These are phyloP conservation scores for Epichloe sylvatica DNA, from an alignment of 2,329 filamentous ascomycete genomes.

Conservation along the genomic window DNA sequence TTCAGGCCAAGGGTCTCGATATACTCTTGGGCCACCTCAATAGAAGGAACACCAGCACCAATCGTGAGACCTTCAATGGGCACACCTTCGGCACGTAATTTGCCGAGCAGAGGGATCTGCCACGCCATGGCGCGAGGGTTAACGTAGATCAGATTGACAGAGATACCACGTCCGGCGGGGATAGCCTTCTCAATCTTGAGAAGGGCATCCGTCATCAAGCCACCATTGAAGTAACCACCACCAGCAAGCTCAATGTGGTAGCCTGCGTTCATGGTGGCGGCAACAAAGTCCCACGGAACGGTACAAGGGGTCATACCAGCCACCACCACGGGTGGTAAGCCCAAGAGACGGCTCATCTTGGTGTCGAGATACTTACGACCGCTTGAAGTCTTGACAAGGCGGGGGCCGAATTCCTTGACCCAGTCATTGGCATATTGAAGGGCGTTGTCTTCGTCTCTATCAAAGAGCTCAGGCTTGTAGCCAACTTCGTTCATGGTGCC, in stretches of 20 bases:
- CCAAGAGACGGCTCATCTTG: constrained; percentile 81
- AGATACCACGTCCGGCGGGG: constrained; percentile 74
- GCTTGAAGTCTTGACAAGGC: constrained; percentile 73
- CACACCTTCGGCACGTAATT: constrained; percentile 69
- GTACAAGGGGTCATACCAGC: constrained; percentile 90
- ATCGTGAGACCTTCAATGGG: constrained; percentile 88
- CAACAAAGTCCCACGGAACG: constrained; percentile 81
- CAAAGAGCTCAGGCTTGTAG: constrained; percentile 96
- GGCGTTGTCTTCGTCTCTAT: constrained; percentile 86
- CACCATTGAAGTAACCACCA: constrained; percentile 76
- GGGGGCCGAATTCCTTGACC: constrained; percentile 95
- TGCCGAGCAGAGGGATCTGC: constrained; percentile 76
- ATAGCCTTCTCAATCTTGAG: constrained; percentile 74
- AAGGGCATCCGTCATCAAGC: constrained; percentile 70
- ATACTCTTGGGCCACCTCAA: constrained; percentile 86
- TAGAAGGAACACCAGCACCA: constrained; percentile 83
- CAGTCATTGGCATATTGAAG: constrained; percentile 93
- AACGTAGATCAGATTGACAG: constrained; percentile 82
- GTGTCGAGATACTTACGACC: constrained; percentile 91
- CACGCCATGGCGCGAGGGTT: constrained; percentile 80
- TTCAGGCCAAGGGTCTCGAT: constrained; percentile 86
- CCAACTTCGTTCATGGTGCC: constrained; percentile 83
- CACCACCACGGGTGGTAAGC: constrained; percentile 76
- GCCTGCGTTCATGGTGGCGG: constrained; percentile 86
- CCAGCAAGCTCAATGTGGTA: constrained; percentile 86